Evolutionary conservation across 306 rosid genomes (phyloP).

Genomic region (Quercus rubra): DNA sequence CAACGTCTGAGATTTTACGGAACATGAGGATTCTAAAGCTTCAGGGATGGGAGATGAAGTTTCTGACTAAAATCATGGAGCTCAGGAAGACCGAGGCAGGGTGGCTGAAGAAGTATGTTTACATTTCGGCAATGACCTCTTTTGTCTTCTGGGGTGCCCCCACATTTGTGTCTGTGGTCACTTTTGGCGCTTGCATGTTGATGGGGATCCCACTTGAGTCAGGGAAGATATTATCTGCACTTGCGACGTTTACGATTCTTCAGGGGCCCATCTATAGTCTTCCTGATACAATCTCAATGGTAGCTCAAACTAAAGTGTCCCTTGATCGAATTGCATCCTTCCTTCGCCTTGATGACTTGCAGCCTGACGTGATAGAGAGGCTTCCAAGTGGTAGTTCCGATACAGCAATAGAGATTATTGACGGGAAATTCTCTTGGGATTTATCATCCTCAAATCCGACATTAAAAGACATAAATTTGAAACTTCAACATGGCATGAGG

Average conservation of each 20-base stretch:
- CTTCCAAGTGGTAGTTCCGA: constrained; percentile 62
- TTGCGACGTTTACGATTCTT: constrained; percentile 82
- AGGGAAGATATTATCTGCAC: constrained; percentile 86
- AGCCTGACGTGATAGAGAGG: constrained; percentile 51
- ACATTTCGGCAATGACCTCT: constrained; percentile 37
- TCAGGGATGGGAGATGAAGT: constrained; percentile 94
- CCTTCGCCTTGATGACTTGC: constrained; percentile 69
- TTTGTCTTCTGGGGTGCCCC: constrained; percentile 71
- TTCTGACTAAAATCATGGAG: constrained; percentile 55
- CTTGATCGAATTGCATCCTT: constrained; percentile 71
- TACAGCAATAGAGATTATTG: constrained; percentile 51
- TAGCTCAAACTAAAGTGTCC: constrained; percentile 78
- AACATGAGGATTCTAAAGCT: constrained; percentile 69
- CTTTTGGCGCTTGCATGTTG: constrained; percentile 69
- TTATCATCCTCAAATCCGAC: constrained; percentile 42
- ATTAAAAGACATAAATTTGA: constrained; percentile 51
- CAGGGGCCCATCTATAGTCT: constrained; percentile 64
- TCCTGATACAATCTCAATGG: constrained; percentile 70
- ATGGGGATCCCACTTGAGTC: constrained; percentile 84
- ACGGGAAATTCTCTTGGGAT: constrained; percentile 88
- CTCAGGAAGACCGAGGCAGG: constrained; percentile 56
- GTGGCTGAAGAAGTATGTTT: constrained; percentile 61
- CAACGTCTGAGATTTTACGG: too few relatives aligned
- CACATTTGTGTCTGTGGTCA: constrained; percentile 64
- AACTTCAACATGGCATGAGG: constrained; percentile 52